These are phyloP conservation scores for Martensiomyces pterosporus DNA, from an alignment of 192 early-diverging fungal species.

Conservation along the genomic window DNA sequence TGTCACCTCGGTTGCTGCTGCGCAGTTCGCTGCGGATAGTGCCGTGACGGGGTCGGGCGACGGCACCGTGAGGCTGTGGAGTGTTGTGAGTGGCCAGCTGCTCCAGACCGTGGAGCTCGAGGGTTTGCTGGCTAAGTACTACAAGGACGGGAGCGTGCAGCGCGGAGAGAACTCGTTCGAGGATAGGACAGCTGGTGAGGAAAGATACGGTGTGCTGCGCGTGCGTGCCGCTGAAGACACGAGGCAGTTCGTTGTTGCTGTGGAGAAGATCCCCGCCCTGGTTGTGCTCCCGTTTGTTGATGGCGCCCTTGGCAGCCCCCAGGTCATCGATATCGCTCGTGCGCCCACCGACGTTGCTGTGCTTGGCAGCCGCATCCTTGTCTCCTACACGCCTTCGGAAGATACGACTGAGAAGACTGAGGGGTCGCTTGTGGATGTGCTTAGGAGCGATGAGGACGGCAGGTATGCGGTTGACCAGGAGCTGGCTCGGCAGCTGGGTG, in stretches of 20 bases:
- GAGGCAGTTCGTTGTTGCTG: conserved; percentile 23
- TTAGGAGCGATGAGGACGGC: conserved; percentile 2
- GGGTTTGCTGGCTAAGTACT: conserved; percentile 26
- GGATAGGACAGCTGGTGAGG: conserved; percentile 28
- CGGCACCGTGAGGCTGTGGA: conserved; percentile 72
- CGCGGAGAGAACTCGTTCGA: conserved; percentile 16
- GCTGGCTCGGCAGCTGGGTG: conserved; percentile 5
- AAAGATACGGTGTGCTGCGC: conserved; percentile 43
- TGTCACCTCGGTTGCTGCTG: conserved; percentile 62
- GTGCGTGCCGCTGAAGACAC: conserved; percentile 18
- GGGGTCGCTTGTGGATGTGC: conserved; percentile 4
- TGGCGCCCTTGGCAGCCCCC: conserved; percentile 7
- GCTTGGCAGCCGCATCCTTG: conserved; percentile 17
- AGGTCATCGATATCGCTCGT: conserved; percentile 19
- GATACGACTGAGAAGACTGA: not conserved
- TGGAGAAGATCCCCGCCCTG: conserved; percentile 34
- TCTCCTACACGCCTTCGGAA: conserved; percentile 14
- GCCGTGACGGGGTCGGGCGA: conserved; percentile 86
- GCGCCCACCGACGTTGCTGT: conserved; percentile 31
- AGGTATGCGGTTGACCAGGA: conserved; percentile 4
- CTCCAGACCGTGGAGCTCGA: conserved; percentile 65
- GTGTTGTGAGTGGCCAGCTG: conserved; percentile 57
- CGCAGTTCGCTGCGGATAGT: conserved; percentile 53
- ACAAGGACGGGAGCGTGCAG: conserved; percentile 19
- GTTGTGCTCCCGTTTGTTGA: conserved; percentile 24